Evolutionary conservation across 73 alveolate species (phyloP), one percentile per base, ranked within the genome.

Genomic region (Blepharisma japonicum): DNA sequence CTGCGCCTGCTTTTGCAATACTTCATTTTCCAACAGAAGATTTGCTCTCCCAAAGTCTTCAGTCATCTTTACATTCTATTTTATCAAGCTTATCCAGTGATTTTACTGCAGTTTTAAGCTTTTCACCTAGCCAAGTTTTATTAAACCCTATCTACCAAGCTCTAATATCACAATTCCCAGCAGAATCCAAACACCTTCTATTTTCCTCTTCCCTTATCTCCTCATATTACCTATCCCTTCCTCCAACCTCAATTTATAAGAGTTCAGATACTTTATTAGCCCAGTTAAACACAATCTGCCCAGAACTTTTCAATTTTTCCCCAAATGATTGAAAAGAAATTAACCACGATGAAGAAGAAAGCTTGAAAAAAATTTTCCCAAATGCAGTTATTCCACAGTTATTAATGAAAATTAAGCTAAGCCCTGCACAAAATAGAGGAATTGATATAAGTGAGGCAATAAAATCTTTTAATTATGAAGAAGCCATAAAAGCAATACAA

Each of bases 361-460:
- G 14, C 5, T 20, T 61, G 14, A 8, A 14, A n/a, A 18, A 14
- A n/a, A 14, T 25, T 1, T 8, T 2, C 46, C 74, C 74, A 20
- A 61, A 61, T 25, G 14, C 50, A 20, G 47, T 61, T 1, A 14
- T 61, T 39, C 25, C 80, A 25, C 21, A 9, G 9, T 2, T 11
- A 7, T 5, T 70, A 25, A 70, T n/a, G 38, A 70, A 70, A 47
- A 11, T 70, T 45, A 25, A 9, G 14, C 66, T 70, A 9, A 7
- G 32, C 42, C 80, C 80, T 14, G 71, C 80, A 70, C 14, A 23
- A 39, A 14, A 18, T 9, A 25, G 27, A 70, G 80, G 80, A 14
- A 9, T 70, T 70, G 80, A 70, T n/a, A 9, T n/a, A 1, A 2
- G 25, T 38, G 80, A 70, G 27, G 80, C 11, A n/a, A 38, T 70